These are phyloP conservation scores for Polyporus tsugae DNA, from an alignment of 1,284 basidiomycete genomes.

Conservation along the genomic window DNA sequence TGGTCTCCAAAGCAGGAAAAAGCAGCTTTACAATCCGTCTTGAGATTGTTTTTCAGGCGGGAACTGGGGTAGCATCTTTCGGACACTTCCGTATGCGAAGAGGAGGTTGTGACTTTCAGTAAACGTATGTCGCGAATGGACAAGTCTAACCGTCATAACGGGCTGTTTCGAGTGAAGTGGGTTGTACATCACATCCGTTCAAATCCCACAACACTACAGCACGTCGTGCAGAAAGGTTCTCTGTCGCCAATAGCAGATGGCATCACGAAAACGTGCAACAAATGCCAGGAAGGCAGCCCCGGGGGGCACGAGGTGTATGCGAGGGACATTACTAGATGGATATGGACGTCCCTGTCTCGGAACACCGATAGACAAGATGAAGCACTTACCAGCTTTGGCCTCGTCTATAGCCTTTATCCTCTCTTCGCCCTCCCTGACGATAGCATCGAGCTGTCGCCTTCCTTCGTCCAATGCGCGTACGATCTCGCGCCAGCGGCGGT, in stretches of 20 bases:
- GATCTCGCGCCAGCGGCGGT: conserved; percentile 70
- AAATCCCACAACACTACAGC: background rate
- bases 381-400: conserved; percentile 67
- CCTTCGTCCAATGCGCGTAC: conserved; percentile 69
- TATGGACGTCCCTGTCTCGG: background rate
- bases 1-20: background rate
- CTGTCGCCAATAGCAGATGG: conserved; percentile 1
- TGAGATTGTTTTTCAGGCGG: background rate
- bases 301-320: background rate
- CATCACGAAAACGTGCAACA: conserved; percentile 2
- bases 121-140: background rate
- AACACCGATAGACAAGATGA: conserved; percentile 27
- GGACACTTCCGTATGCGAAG: background rate
- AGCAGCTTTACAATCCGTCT: too few species aligned
- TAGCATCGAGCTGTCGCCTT: conserved; percentile 68
- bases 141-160: background rate
- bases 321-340: background rate
- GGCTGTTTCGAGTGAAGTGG: background rate
- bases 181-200: background rate
- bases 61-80: background rate
- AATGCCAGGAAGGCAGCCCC: conserved; percentile 8
- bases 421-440: conserved; percentile 77
- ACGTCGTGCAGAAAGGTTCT: background rate
- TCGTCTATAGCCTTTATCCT: conserved; percentile 71
- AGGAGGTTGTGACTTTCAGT: background rate